Evolutionary conservation across 2,329 filamentous ascomycete genomes (phyloP).

Genomic region (Diplodia mutila): DNA sequence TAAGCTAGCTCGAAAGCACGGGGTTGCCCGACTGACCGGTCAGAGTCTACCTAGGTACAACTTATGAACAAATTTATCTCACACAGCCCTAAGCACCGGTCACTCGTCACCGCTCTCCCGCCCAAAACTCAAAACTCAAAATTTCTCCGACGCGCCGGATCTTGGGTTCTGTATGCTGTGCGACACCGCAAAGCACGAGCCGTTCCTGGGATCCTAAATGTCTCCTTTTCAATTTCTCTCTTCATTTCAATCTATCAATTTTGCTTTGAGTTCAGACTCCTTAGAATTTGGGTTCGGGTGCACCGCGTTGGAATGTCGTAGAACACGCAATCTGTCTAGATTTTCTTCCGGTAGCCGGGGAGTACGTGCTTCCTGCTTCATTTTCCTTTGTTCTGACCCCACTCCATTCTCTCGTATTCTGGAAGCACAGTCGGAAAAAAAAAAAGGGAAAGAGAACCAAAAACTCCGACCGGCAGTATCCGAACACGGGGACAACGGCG

Average conservation of each 20-base stretch:
- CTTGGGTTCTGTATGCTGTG: background rate
- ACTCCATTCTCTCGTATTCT: background rate
- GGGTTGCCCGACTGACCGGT: background rate
- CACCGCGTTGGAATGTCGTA: background rate
- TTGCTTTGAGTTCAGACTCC: background rate
- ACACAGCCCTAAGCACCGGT: conserved; percentile 1
- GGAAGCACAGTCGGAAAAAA: background rate
- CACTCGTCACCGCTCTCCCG: background rate
- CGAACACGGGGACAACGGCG: background rate
- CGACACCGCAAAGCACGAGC: background rate
- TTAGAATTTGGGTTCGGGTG: background rate
- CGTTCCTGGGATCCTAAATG: background rate
- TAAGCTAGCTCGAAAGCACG: background rate
- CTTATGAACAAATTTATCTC: background rate
- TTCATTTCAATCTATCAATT: background rate
- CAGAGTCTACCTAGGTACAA: background rate
- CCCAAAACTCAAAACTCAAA: background rate
- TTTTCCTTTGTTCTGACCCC: background rate
- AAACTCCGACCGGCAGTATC: too few relatives aligned
- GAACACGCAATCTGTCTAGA: background rate
- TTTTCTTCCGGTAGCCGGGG: background rate
- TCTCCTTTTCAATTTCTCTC: background rate
- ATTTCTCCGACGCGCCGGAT: background rate
- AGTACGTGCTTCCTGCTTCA: background rate
- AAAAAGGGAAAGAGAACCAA: background rate